Base-by-base conservation (phyloP, 495 filamentous ascomycete species). In the Aspergillus diversus region DNA sequence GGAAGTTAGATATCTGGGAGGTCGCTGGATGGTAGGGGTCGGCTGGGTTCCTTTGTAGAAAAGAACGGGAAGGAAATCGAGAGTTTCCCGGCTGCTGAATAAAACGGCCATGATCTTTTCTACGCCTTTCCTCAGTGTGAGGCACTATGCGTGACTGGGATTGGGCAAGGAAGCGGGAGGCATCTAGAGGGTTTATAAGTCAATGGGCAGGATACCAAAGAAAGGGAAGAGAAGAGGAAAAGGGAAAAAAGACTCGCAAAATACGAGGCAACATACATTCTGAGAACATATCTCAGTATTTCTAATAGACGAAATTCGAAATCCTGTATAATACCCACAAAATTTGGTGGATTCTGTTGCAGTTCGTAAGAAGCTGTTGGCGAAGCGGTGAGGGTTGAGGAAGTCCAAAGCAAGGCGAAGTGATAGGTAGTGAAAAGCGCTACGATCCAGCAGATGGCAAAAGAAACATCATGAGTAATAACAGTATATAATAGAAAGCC, bases 141-240 rank as follows among this genome's bases (percentile, higher is more conserved):
- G 74, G 89, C 81, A 77, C 83, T 84, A 92, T 77, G 55, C 92
- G 88, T 37, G 95, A 96, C 79, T 97, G 93, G 57, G 95, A 98
- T 84, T 99, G 95, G 54, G 95, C 93, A 64, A 99, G 88, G 73
- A 99, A 99, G 55, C 89, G 90, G 57, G 96, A 98, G 67, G 95
- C 95, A 90, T 99, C 95, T 99, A 27, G 9, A 47, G 47, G 49
- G 34, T 55, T 35, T 63, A 33, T 43, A 33, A 62, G n/a, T 27
- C 21, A 27, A 27, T 27, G 21, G 21, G 21, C 21, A 27, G 21
- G 21, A 27, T 27, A 27, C 21, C 21, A 27, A 27, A 27, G 21
- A 27, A 27, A 27, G 21, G 21, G 21, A 27, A 27, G 21, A 27
- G 33, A 39, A 16, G 51, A 13, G 21, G 2, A 16, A 9, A 31